These are phyloP conservation scores for Gigaspora rosea DNA, from an alignment of 192 early-diverging fungal genomes.

Conservation along the genomic window DNA sequence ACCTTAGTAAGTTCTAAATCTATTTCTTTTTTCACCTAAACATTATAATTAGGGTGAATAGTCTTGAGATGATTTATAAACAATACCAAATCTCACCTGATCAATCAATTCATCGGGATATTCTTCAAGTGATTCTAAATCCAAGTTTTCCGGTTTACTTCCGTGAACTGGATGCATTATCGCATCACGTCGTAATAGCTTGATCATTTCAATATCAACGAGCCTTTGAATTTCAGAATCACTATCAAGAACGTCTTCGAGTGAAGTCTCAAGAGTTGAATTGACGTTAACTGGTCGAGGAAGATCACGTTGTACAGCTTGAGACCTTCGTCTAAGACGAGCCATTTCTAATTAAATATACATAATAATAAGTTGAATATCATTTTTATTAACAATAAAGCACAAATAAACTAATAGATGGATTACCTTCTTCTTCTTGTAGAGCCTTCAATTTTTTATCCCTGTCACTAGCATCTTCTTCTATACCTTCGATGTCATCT, in stretches of 20 bases:
- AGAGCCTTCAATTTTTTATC: conserved; percentile 52
- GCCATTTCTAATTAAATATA: background rate
- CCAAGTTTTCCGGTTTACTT: conserved; percentile 9
- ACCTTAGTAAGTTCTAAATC: background rate
- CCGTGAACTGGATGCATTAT: conserved; percentile 5
- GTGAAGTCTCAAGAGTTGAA: background rate
- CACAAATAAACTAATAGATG: background rate
- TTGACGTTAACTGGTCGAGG: conserved; percentile 8
- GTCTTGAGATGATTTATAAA: background rate
- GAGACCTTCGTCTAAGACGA: conserved; percentile 11
- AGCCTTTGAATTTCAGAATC: background rate
- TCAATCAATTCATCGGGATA: conserved; percentile 9
- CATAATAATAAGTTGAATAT: background rate
- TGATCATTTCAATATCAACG: background rate
- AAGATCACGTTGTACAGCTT: conserved; percentile 17
- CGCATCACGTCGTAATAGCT: conserved; percentile 6
- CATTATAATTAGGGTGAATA: background rate
- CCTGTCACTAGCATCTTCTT: conserved; percentile 79
- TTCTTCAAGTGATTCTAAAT: conserved; percentile 8
- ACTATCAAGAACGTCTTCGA: background rate
- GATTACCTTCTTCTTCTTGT: conserved; percentile 52
- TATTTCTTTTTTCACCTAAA: background rate
- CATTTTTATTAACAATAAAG: background rate
- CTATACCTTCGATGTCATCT: conserved; percentile 35
- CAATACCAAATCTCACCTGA: background rate